Conservation (phyloP, 2,329 filamentous ascomycete species). For the Apiospora saccharicola region DNA sequence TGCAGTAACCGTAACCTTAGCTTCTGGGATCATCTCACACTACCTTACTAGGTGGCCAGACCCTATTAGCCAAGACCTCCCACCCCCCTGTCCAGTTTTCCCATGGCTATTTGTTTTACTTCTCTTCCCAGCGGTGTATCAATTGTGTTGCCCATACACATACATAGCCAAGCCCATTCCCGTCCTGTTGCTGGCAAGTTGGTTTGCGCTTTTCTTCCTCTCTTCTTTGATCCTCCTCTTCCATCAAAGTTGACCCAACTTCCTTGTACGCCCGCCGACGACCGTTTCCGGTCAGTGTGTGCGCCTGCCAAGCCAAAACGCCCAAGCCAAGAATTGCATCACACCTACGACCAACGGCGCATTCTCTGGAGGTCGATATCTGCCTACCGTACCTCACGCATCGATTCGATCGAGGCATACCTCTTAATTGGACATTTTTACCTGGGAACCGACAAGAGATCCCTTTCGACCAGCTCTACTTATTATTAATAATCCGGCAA, state of each 20-base stretch:
- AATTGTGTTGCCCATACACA: not conserved
- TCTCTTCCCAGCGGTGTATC: not conserved
- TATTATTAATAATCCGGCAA: not conserved
- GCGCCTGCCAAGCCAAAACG: not conserved
- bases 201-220: not conserved
- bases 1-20: not conserved
- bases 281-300: too few relatives aligned
- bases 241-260: not conserved
- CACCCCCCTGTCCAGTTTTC: not conserved
- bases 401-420: not conserved
- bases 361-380: not conserved
- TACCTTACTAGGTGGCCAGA: not conserved
- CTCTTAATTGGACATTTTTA: not conserved
- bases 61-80: not conserved
- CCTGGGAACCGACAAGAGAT: not conserved
- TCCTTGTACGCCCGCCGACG: not conserved
- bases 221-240: not conserved
- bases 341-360: not conserved
- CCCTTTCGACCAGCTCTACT: not conserved
- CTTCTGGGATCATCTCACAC: not conserved
- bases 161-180: not conserved
- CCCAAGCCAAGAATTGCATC: not conserved
- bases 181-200: not conserved
- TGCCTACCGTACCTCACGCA: not conserved
- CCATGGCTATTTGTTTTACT: not conserved